Evolutionary conservation across 2,329 filamentous ascomycete genomes (phyloP), one percentile per base, ranked within the genome.

Genomic region (Alternaria sp.): DNA sequence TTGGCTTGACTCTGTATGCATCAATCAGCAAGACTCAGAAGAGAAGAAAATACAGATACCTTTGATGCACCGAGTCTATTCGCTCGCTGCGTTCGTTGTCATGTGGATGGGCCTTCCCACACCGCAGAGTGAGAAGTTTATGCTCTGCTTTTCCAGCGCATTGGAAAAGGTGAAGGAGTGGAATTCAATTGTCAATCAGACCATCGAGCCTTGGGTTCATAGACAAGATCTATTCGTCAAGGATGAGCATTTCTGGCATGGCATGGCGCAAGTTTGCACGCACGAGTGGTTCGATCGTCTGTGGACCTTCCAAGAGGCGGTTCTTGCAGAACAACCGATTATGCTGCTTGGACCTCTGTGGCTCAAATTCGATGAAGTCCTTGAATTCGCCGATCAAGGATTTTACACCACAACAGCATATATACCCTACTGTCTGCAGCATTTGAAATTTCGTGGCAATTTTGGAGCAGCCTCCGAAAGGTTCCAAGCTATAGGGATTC

Each of bases 41-140:
- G 49, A 51, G 3, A 51, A 51, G 15, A 8, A 4, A 5, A 5
- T 51, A 7, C 49, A 51, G 1, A 8, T 51, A 23, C 28, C 49
- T 0, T 30, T 51, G 12, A 51, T 51, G 49, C 49, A 51, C 8
- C 28, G 5, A 8, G 23, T 51, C 18, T 51, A 51, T 2, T 33
- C 49, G 4, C 28, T 2, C 12, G 49, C 49, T 37, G 0, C 5
- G 11, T 2, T 10, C 6, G 26, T 51, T 0, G 28, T 51, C 12
- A 37, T 51, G n/a, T 51, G 49, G 28, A 51, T 51, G 28, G 49
- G 49, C 12, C 14, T 51, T 1, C 49, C 28, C 5, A 33, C 49
- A 0, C 4, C 6, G 28, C 49, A 33, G 6, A 51, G 5, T 23
- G 49, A n/a, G 20, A 6, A n/a, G 0, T 51, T 51, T 0, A n/a